Evolutionary conservation across 2,329 filamentous ascomycete genomes (phyloP).

Genomic region (Venturia carpophila): DNA sequence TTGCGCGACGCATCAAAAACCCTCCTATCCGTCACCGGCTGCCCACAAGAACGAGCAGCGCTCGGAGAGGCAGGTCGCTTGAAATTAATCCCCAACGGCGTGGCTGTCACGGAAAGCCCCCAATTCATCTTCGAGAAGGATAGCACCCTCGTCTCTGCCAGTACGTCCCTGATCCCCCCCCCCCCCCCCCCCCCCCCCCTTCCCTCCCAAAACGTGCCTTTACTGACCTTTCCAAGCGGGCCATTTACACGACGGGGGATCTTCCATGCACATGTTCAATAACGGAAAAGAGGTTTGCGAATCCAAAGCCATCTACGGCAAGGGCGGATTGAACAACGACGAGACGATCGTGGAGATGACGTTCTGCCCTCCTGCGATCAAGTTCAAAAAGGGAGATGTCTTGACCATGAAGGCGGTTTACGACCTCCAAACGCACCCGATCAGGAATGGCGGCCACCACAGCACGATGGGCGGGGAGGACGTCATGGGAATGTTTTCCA

Average conservation of each 20-base stretch:
- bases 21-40: constrained; percentile 4
- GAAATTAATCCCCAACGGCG: background rate
- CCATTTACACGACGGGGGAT: constrained; percentile 15
- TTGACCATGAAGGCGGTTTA: constrained; percentile 8
- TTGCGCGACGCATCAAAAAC: constrained; percentile 7
- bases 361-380: background rate
- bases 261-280: background rate
- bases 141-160: background rate
- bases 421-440: constrained; percentile 12
- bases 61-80: background rate
- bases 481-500: constrained; percentile 9
- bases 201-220: too few relatives aligned
- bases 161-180: background rate
- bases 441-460: background rate
- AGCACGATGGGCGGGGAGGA: background rate
- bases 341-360: background rate
- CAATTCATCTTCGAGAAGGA: background rate
- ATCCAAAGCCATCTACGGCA: constrained; percentile 6
- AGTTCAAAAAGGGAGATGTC: constrained; percentile 7
- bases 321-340: background rate
- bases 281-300: constrained; percentile 14
- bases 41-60: background rate
- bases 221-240: background rate
- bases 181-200: too few relatives aligned
- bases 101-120: background rate